Conservation (phyloP, 2,329 filamentous ascomycete genomes). For the Aspergillus viridinutans region DNA sequence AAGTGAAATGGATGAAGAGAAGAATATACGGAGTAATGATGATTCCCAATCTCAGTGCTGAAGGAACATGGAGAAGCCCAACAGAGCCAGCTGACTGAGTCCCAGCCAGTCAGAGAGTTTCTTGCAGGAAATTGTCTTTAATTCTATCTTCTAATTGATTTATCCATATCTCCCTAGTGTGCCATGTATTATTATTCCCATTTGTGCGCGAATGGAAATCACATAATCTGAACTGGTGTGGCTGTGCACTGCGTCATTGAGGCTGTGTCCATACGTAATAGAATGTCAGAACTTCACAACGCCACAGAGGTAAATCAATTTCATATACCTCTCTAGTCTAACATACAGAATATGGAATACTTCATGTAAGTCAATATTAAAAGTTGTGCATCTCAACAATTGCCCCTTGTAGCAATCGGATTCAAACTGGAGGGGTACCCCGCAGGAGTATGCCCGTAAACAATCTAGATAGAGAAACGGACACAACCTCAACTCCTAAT, state of each 20-base stretch:
- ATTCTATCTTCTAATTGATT: neutral
- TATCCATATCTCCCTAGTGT: neutral
- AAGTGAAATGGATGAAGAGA: neutral
- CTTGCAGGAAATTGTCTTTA: neutral
- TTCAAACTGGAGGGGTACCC: no score
- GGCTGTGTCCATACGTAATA: neutral
- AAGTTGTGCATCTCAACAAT: neutral
- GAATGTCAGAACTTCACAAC: neutral
- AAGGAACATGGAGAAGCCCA: neutral
- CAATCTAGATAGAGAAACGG: no score
- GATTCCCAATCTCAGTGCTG: neutral
- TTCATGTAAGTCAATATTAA: neutral
- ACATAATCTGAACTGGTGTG: neutral
- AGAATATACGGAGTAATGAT: neutral
- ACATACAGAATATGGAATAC: no score
- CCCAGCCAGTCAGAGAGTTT: neutral
- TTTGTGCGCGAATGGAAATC: neutral
- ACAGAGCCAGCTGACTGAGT: neutral
- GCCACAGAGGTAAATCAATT: no score
- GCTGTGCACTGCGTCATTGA: constrained; percentile 6
- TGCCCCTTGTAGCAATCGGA: no score
- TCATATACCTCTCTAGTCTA: no score
- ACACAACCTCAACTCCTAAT: no score
- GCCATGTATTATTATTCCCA: neutral
- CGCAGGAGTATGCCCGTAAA: neutral